Conservation (phyloP, 352 stramenopile genomes). For the Paralagenidium karlingii region DNA sequence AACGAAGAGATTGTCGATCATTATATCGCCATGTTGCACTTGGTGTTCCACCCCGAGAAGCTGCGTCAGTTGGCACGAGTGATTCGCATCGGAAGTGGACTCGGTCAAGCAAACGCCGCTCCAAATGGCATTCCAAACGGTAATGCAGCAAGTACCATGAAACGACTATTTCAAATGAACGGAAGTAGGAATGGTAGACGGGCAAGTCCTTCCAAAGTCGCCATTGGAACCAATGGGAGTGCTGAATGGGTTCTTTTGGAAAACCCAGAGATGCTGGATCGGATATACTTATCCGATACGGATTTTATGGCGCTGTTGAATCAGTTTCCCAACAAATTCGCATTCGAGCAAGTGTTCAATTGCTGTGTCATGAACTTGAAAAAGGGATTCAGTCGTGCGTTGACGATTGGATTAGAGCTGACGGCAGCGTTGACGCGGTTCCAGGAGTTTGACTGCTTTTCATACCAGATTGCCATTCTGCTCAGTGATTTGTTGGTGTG, state of each 20-base stretch:
- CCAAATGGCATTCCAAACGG: constrained; percentile 21
- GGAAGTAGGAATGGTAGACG: constrained; percentile 5
- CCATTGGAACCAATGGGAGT: constrained; percentile 17
- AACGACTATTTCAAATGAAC: constrained; percentile 13
- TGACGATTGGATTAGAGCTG: constrained; percentile 65
- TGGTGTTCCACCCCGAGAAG: constrained; percentile 80
- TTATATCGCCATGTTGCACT: constrained; percentile 75
- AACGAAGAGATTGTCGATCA: constrained; percentile 74
- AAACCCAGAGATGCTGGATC: constrained; percentile 69
- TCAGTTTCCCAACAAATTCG: constrained; percentile 78
- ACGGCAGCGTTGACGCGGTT: constrained; percentile 54
- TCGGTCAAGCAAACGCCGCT: too few relatives aligned
- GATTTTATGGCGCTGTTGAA: constrained; percentile 76
- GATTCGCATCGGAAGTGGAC: too few relatives aligned
- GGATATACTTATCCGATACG: constrained; percentile 70
- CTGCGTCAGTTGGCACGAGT: constrained; percentile 53
- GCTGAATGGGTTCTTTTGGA: constrained; percentile 75
- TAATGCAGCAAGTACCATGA: constrained; percentile 4
- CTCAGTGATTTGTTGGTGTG: constrained; percentile 47
- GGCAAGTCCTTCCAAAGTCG: constrained; percentile 10
- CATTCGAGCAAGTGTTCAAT: constrained; percentile 59
- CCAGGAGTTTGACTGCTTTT: constrained; percentile 75
- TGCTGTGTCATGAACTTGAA: constrained; percentile 64
- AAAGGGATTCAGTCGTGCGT: constrained; percentile 59
- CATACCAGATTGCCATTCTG: constrained; percentile 50